These are phyloP conservation scores for Cydonia oblonga DNA, from an alignment of 331 rosid genomes.

Conservation along the genomic window DNA sequence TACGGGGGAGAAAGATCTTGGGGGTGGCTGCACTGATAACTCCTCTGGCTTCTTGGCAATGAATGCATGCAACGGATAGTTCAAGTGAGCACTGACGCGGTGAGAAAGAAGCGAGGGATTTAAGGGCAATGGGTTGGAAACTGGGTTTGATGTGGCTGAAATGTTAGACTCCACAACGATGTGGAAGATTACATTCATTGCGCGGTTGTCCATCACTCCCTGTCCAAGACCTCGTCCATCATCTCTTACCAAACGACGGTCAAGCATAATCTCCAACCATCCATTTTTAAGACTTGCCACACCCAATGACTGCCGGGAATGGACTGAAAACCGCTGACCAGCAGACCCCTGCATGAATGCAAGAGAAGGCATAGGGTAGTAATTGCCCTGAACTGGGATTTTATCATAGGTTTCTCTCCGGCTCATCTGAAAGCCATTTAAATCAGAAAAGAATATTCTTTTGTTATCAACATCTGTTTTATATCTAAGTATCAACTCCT, in stretches of 20 bases:
- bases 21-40: constrained; percentile 41
- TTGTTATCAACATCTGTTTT: constrained; percentile 72
- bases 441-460: constrained; percentile 69
- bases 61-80: constrained; percentile 78
- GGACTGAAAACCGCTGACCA: constrained; percentile 80
- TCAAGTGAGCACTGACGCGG: constrained; percentile 53
- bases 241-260: constrained; percentile 73
- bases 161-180: constrained; percentile 54
- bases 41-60: constrained; percentile 61
- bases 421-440: constrained; percentile 96
- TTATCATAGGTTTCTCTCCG: constrained; percentile 86
- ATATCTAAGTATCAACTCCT: constrained; percentile 79
- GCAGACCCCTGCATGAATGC: constrained; percentile 76
- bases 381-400: constrained; percentile 94
- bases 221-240: constrained; percentile 99
- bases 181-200: constrained; percentile 80
- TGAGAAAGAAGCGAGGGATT: constrained; percentile 91
- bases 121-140: constrained; percentile 38
- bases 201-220: constrained; percentile 93
- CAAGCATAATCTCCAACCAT: constrained; percentile 97
- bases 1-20: constrained; percentile 70
- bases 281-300: constrained; percentile 88
- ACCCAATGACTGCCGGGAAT: constrained; percentile 83
- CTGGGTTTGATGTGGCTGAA: constrained; percentile 43
- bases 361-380: constrained; percentile 90